Conservation (phyloP, 257 asterid species). For the Nicotiana noctiflora region DNA sequence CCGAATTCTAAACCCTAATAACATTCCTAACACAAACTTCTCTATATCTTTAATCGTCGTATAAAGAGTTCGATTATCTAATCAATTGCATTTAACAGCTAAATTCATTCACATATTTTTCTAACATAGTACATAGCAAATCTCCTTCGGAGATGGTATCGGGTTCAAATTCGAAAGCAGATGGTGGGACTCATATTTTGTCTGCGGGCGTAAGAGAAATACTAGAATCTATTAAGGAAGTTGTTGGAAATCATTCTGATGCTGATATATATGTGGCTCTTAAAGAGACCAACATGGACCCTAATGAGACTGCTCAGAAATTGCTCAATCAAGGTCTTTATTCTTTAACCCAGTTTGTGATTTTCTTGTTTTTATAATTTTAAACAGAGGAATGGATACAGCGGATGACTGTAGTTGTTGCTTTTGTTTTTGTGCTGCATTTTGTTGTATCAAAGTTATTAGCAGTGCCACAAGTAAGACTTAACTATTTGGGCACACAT, state of each 20-base stretch:
- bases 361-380: background rate
- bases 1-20: background rate
- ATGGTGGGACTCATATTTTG: conserved; percentile 58
- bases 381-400: background rate
- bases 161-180: conserved; percentile 34
- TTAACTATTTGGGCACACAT: background rate
- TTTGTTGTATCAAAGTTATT: background rate
- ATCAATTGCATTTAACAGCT: background rate
- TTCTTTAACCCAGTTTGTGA: background rate
- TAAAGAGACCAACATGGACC: conserved; percentile 89
- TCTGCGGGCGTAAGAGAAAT: conserved; percentile 78
- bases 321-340: conserved; percentile 74
- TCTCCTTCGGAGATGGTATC: conserved; percentile 45
- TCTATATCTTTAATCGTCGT: background rate
- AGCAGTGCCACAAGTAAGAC: background rate
- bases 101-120: background rate
- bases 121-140: background rate
- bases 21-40: background rate
- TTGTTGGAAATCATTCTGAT: conserved; percentile 77
- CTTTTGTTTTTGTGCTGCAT: background rate
- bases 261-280: conserved; percentile 82
- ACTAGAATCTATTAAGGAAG: conserved; percentile 74
- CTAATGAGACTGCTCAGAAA: conserved; percentile 87
- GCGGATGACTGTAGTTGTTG: background rate
- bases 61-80: background rate